Evolutionary conservation across 257 asterid species (phyloP), one percentile per base, ranked within the genome.

Genomic region (Thymus quinquecostatus): DNA sequence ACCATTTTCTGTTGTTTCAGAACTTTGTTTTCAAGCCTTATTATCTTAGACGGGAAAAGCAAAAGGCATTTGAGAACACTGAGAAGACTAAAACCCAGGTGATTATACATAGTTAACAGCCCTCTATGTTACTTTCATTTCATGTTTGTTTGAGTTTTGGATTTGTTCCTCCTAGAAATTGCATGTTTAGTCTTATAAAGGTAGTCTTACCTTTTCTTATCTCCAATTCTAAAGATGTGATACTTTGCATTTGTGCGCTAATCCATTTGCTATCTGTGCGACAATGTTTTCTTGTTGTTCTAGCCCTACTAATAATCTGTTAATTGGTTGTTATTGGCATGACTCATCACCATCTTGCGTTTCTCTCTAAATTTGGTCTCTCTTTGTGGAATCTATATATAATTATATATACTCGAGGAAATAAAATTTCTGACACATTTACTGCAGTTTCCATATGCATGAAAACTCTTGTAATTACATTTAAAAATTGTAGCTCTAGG

Each of bases 11-110:
- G 30, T 73, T 67, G 69, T 81, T 85, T 81, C 96, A 95, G 99
- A 88, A 73, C 63, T 90, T 80, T 68, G 82, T 90, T 76, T 69
- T 88, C 75, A 90, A 95, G 69, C 98, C 99, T 40, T 95, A 88
- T 72, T 79, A 70, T 84, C 89, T 79, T 75, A 87, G 78, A 77
- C 83, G 88, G 78, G 98, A 95, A 79, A 92, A 83, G 81, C 88
- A 76, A 80, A 87, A 83, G 83, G 75, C 83, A 32, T 61, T 79
- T 79, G 96, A 87, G 85, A 90, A 79, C 80, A 74, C 21, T 29
- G 95, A 85, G 68, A 88, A 86, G 83, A 88, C 90, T 48, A 78
- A 65, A 67, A 80, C 64, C 76, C 93, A 95, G 97, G 99, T 95
- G 80, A 32, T 12, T 40, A 73, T 55, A 54, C 30, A 54, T 48